Conservation (phyloP, 192 early-diverging fungal genomes). For the Coemansia sp. region DNA sequence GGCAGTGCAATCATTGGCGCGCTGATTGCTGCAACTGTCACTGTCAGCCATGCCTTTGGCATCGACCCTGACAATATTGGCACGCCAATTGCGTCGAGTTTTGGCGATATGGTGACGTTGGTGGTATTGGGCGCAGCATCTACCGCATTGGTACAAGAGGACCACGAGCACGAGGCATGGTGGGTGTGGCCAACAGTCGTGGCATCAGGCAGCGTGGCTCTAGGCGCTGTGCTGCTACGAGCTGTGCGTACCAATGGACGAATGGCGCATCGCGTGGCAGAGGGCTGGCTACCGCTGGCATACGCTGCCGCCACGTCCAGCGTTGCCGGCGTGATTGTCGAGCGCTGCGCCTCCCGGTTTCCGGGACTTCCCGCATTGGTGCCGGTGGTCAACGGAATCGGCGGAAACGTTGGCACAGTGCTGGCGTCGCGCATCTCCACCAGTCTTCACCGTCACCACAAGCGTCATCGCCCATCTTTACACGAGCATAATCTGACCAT, state of each 20-base stretch:
- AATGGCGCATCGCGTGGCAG: constrained; percentile 63
- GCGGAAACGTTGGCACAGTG: constrained; percentile 79
- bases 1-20: constrained; percentile 72
- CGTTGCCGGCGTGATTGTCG: constrained; percentile 44
- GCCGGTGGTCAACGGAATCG: constrained; percentile 57
- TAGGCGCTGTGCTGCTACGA: constrained; percentile 38
- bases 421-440: constrained; percentile 76
- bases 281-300: constrained; percentile 76
- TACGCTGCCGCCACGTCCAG: constrained; percentile 73
- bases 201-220: constrained; percentile 42
- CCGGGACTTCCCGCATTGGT: constrained; percentile 49
- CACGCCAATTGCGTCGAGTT: constrained; percentile 50
- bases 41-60: constrained; percentile 57
- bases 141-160: constrained; percentile 14
- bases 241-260: constrained; percentile 60
- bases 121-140: constrained; percentile 26
- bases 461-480: constrained; percentile 6
- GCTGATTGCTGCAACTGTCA: constrained; percentile 69
- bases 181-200: constrained; percentile 44
- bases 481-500: constrained; percentile 54
- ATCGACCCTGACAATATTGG: constrained; percentile 73
- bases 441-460: constrained; percentile 57
- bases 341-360: constrained; percentile 24
- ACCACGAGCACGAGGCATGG: neutral
- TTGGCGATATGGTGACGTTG: constrained; percentile 54